These are phyloP conservation scores for Syzygium syzygioides DNA, from an alignment of 441 rosid genomes.

Conservation along the genomic window DNA sequence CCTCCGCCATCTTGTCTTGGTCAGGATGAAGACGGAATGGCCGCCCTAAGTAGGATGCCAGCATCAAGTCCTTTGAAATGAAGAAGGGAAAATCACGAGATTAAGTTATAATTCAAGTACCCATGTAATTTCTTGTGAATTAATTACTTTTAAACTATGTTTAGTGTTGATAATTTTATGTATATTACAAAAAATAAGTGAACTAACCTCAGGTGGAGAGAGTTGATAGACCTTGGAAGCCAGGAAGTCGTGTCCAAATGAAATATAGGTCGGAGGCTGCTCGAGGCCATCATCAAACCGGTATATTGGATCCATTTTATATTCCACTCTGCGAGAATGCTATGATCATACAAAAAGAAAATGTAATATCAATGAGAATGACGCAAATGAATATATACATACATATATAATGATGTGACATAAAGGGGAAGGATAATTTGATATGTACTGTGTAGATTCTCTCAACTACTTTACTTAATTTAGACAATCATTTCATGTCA, in stretches of 20 bases:
- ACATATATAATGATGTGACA: neutral
- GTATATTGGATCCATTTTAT: conserved; percentile 5
- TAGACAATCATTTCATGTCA: too few species aligned
- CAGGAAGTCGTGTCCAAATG: conserved; percentile 10
- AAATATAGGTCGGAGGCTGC: neutral
- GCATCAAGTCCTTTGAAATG: neutral
- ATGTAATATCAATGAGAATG: neutral
- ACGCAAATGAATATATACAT: neutral
- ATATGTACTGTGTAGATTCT: too few species aligned
- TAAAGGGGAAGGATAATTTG: neutral
- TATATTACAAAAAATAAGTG: neutral
- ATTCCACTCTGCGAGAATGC: neutral
- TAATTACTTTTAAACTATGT: neutral
- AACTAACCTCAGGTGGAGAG: conserved; percentile 14
- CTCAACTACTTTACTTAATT: too few species aligned
- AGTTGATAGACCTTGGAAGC: conserved; percentile 25
- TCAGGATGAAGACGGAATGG: neutral
- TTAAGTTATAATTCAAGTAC: neutral
- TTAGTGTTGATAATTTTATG: neutral
- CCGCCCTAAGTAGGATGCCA: conserved; percentile 14
- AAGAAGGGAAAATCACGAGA: neutral
- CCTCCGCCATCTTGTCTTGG: neutral
- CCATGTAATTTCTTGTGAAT: neutral
- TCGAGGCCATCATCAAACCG: conserved; percentile 8
- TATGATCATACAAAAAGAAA: neutral